These are phyloP conservation scores for Strobilomyces dryophilus DNA, from an alignment of 768 basidiomycete species.

Conservation along the genomic window DNA sequence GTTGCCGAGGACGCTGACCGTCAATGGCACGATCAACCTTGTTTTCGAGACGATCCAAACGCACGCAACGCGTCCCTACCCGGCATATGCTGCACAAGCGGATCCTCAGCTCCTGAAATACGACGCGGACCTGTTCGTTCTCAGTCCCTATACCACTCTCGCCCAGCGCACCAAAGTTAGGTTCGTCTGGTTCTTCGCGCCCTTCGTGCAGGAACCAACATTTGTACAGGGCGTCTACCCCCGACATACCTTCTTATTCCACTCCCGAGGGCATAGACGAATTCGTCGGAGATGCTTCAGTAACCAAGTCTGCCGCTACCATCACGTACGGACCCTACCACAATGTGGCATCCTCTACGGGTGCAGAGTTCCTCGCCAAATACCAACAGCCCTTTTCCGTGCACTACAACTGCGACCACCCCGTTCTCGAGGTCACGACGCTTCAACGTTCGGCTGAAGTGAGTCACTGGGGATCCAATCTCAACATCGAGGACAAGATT, in stretches of 20 bases:
- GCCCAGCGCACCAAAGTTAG: conserved; percentile 86
- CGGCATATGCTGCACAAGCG: conserved; percentile 63
- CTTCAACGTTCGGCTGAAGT: conserved; percentile 82
- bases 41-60: conserved; percentile 77
- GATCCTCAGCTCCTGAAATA: conserved; percentile 82
- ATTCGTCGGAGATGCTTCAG: conserved; percentile 57
- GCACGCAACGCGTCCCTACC: conserved; percentile 75
- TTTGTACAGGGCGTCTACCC: conserved; percentile 56
- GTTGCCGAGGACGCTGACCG: conserved; percentile 55
- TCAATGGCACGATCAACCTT: conserved; percentile 64
- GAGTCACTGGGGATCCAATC: conserved; percentile 94
- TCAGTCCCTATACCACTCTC: conserved; percentile 78
- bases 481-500: conserved; percentile 90
- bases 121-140: conserved; percentile 68
- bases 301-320: conserved; percentile 72
- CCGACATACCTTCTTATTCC: conserved; percentile 68
- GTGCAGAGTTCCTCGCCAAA: conserved; percentile 48
- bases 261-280: conserved; percentile 56
- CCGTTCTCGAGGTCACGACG: conserved; percentile 70
- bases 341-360: conserved; percentile 63
- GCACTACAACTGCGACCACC: conserved; percentile 81
- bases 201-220: conserved; percentile 1
- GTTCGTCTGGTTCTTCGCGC: conserved; percentile 40
- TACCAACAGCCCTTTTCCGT: conserved; percentile 65
- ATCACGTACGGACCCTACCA: conserved; percentile 89